phyloP scores from a whole-genome alignment of 345 rosid genomes.

The Brassica carinata region DNA sequence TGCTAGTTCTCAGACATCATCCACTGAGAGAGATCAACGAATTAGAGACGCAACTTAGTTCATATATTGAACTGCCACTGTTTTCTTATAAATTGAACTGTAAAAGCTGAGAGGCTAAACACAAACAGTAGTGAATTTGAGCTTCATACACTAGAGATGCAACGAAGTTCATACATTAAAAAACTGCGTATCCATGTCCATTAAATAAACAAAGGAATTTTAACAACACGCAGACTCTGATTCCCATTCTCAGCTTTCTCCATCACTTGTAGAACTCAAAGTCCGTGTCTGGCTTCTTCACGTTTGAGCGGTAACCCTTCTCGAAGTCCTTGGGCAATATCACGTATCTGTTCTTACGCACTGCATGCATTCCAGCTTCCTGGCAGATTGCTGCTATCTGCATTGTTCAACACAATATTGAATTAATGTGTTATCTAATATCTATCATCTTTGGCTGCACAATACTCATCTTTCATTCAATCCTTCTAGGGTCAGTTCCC shows the following conservation, averaged over 20 bases:
- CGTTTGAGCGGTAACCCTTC: conserved; percentile 93
- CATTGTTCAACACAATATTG: background rate
- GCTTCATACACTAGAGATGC: conserved; percentile 25
- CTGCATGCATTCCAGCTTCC: conserved; percentile 99
- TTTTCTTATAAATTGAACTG: conserved; percentile 19
- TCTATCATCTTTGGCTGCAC: background rate
- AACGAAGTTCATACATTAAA: conserved; percentile 34
- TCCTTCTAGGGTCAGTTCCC: background rate
- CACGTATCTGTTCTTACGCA: conserved; percentile 94
- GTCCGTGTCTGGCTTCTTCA: conserved; percentile 98
- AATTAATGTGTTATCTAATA: background rate
- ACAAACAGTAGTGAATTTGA: background rate
- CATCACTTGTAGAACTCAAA: conserved; percentile 89
- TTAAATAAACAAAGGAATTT: conserved; percentile 30
- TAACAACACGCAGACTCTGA: conserved; percentile 24
- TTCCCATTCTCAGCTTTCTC: conserved; percentile 19
- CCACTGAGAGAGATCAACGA: background rate
- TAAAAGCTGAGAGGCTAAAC: conserved; percentile 7
- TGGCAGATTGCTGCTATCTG: conserved; percentile 98
- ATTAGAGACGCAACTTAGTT: conserved; percentile 27
- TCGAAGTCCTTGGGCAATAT: conserved; percentile 97
- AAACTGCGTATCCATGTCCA: conserved; percentile 31
- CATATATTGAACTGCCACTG: conserved; percentile 13
- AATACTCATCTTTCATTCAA: conserved; percentile 9
- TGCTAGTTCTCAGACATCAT: conserved; percentile 9